Percentiles rank a stretch among this genome's conserved stretches.
Evolutionary conservation across 2,329 filamentous ascomycete species (phyloP).

Genomic region (Neophaeococcomyces mojaviensis): DNA sequence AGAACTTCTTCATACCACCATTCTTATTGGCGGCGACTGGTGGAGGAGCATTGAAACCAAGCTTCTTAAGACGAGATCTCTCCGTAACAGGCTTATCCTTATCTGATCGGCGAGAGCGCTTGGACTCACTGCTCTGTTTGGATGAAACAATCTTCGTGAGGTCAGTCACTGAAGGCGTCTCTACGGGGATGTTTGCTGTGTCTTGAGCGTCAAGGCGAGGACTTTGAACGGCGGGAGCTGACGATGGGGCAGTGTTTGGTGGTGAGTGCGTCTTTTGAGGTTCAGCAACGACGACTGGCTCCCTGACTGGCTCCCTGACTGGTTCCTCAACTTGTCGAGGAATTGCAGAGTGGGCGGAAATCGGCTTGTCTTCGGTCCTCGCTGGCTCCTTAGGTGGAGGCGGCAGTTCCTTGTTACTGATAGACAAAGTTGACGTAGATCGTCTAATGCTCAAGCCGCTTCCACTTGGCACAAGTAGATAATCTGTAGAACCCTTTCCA

Average conservation of each 20-base stretch:
- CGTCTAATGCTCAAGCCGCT: slow-evolving; percentile 29
- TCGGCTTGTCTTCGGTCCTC: slow-evolving; percentile 12
- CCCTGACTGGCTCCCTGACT: neutral
- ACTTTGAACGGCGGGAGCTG: neutral
- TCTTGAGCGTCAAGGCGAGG: neutral
- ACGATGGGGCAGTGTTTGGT: neutral
- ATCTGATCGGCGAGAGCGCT: slow-evolving; percentile 1
- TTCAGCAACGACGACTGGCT: neutral
- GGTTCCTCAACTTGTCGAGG: slow-evolving; percentile 9
- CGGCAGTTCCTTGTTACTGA: slow-evolving; percentile 21
- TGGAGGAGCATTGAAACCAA: slow-evolving; percentile 7
- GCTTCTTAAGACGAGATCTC: slow-evolving; percentile 6
- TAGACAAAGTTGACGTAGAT: slow-evolving; percentile 19
- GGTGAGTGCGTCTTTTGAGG: neutral
- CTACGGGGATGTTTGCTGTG: neutral
- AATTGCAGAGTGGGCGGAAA: neutral
- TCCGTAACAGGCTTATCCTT: slow-evolving; percentile 3
- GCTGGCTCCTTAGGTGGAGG: slow-evolving; percentile 10
- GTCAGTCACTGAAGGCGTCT: slow-evolving; percentile 5
- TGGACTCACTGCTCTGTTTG: slow-evolving; percentile 4
- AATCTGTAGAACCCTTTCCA: slow-evolving; percentile 57
- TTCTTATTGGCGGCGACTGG: slow-evolving; percentile 10
- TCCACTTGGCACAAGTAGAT: slow-evolving; percentile 29
- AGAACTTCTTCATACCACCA: slow-evolving; percentile 19
- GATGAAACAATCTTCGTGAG: neutral